phyloP scores from a whole-genome alignment of 2,329 filamentous ascomycete species.

The Aureobasidium sp. region DNA sequence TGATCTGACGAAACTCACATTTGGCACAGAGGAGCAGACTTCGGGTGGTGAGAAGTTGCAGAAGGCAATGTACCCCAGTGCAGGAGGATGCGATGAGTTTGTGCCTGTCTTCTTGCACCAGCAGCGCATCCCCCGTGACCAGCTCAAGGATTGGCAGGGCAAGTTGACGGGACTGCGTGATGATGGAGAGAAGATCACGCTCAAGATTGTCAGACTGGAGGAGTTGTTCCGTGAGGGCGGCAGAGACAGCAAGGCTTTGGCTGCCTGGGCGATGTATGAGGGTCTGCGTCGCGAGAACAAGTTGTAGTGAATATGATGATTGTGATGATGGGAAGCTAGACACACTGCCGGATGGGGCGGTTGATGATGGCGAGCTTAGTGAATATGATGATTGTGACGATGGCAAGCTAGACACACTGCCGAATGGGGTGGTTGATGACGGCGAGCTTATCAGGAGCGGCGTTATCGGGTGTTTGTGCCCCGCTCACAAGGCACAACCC shows the following conservation, averaged over 20 bases:
- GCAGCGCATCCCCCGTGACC: conserved; percentile 42
- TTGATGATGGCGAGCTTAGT: background rate
- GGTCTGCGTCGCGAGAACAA: conserved; percentile 44
- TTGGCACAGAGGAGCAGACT: conserved; percentile 23
- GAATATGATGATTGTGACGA: background rate
- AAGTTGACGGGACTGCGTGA: conserved; percentile 49
- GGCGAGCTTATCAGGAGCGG: background rate
- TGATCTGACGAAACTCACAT: conserved; percentile 48
- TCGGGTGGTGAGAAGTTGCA: conserved; percentile 36
- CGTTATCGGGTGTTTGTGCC: background rate
- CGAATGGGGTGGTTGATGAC: background rate
- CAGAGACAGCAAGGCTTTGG: conserved; percentile 51
- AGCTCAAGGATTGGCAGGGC: conserved; percentile 46
- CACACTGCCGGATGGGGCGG: background rate
- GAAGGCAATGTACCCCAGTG: conserved; percentile 46
- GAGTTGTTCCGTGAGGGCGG: conserved; percentile 49
- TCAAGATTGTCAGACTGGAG: conserved; percentile 47
- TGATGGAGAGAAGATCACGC: conserved; percentile 52
- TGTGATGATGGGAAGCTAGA: background rate
- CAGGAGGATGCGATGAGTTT: conserved; percentile 54
- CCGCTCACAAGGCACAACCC: conserved; percentile 10
- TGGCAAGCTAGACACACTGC: no score
- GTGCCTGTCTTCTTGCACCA: conserved; percentile 51
- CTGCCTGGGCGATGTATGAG: conserved; percentile 50
- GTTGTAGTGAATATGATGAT: conserved; percentile 25